phyloP scores from a whole-genome alignment of 176 grass and related monocot genomes.

The Microstegium vimineum region DNA sequence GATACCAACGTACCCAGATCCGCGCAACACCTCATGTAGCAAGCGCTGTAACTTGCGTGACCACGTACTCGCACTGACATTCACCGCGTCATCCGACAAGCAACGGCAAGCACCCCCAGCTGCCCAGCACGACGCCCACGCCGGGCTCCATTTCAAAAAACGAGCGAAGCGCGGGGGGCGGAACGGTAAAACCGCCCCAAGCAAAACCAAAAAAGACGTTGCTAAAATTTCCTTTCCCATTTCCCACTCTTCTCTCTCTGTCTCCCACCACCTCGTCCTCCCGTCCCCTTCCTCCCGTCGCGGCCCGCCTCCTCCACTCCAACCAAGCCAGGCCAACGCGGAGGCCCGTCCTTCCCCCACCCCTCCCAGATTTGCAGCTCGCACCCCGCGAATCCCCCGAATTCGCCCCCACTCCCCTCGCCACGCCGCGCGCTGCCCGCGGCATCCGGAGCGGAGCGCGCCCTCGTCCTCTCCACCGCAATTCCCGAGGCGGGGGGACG shows the following conservation, averaged over 20 bases:
- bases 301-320: slow-evolving; percentile 24
- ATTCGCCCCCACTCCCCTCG: neutral
- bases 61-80: neutral
- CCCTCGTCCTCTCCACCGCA: slow-evolving; percentile 11
- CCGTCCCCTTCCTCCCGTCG: no score
- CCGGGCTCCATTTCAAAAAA: slow-evolving; percentile 9
- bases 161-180: neutral
- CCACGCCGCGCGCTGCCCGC: slow-evolving; percentile 27
- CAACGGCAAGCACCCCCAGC: neutral
- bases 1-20: neutral
- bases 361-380: slow-evolving; percentile 28
- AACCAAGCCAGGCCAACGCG: slow-evolving; percentile 3
- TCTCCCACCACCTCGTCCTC: slow-evolving; percentile 27
- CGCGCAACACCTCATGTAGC: neutral
- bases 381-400: slow-evolving; percentile 12
- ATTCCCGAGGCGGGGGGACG: slow-evolving; percentile 12
- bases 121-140: neutral
- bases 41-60: neutral
- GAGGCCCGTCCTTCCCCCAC: neutral
- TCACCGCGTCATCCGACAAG: neutral
- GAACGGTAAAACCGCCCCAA: neutral
- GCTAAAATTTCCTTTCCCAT: neutral
- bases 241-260: neutral
- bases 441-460: slow-evolving; percentile 15
- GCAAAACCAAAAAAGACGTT: slow-evolving; percentile 28